Evolutionary conservation across 805 yeast genomes (phyloP), one percentile per base, ranked within the genome.

Genomic region (Lipomyces yamanashiensis): DNA sequence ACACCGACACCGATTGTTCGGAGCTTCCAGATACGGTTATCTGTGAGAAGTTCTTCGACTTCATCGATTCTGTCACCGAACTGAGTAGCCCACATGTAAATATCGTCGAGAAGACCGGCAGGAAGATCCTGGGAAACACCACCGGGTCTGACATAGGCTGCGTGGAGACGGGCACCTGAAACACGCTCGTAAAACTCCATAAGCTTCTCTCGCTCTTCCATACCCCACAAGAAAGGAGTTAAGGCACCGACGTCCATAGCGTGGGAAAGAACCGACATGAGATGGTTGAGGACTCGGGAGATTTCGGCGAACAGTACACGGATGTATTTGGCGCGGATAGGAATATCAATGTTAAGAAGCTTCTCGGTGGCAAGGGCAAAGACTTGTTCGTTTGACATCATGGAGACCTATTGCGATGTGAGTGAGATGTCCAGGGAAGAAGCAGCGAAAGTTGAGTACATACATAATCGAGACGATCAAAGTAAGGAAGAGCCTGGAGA

Each of bases 71-170:
- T 85, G 80, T 90, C 96, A 75, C 96, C 96, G 71, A 90, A 90
- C 80, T 90, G 96, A 28, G 96, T 90, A 61, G 96, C 96, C 96
- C 96, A 90, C 93, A 90, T 90, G 78, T 89, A 90, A 69, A 90
- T 90, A 75, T 90, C 96, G 77, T 90, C 96, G 72, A 90, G 83
- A 73, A 90, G 76, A 58, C 96, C 96, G 47, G 85, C 87, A 33
- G 96, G 96, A 65, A 90, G 77, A 78, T 90, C 96, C 78, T 88
- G 96, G 21, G 93, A 80, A 19, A 90, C 96, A 74, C 96, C 96
- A 73, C 96, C 96, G 60, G 96, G 96, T 80, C 96, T 85, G 67
- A 89, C 87, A 72, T 90, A 90, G 47, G 96, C 96, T 34, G 92
- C 82, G 78, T 90, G 96, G 77, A 90, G 82, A 79, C 96, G 85